These are phyloP conservation scores for Populus davidiana DNA, from an alignment of 345 rosid species.

Conservation along the genomic window DNA sequence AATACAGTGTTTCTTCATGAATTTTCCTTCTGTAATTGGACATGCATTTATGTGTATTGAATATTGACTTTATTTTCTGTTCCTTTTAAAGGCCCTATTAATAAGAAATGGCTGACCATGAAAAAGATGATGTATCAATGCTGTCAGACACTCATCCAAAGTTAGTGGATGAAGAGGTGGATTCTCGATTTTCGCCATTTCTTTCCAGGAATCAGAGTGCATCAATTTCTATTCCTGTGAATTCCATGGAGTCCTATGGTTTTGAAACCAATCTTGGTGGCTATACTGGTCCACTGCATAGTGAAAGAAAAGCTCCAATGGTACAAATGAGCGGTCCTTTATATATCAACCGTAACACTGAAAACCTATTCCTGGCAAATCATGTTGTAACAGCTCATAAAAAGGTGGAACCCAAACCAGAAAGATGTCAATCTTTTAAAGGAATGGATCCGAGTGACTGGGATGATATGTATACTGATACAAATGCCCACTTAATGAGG, in stretches of 20 bases:
- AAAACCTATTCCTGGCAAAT: slow-evolving; percentile 26
- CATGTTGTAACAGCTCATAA: slow-evolving; percentile 22
- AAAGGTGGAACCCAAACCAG: slow-evolving; percentile 30
- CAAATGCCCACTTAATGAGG: slow-evolving; percentile 67
- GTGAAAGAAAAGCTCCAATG: slow-evolving; percentile 49
- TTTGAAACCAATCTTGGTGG: slow-evolving; percentile 44
- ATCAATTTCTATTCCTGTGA: slow-evolving; percentile 56
- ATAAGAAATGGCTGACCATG: slow-evolving; percentile 42
- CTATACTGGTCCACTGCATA: slow-evolving; percentile 79
- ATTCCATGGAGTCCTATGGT: slow-evolving; percentile 45
- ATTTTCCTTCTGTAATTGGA: neutral
- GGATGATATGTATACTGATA: slow-evolving; percentile 38
- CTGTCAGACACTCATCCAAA: slow-evolving; percentile 39
- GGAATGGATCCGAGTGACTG: slow-evolving; percentile 41
- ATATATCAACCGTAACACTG: slow-evolving; percentile 35
- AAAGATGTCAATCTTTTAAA: slow-evolving; percentile 32
- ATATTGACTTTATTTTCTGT: neutral
- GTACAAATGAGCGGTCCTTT: slow-evolving; percentile 76
- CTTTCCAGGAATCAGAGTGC: slow-evolving; percentile 50
- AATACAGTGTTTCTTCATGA: neutral
- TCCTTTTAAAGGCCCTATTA: slow-evolving; percentile 22
- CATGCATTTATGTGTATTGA: neutral
- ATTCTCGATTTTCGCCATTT: slow-evolving; percentile 37
- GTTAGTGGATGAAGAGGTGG: slow-evolving; percentile 22
- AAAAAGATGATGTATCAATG: slow-evolving; percentile 68